phyloP scores from a whole-genome alignment of 306 rosid species.

The Fragaria ananassa region DNA sequence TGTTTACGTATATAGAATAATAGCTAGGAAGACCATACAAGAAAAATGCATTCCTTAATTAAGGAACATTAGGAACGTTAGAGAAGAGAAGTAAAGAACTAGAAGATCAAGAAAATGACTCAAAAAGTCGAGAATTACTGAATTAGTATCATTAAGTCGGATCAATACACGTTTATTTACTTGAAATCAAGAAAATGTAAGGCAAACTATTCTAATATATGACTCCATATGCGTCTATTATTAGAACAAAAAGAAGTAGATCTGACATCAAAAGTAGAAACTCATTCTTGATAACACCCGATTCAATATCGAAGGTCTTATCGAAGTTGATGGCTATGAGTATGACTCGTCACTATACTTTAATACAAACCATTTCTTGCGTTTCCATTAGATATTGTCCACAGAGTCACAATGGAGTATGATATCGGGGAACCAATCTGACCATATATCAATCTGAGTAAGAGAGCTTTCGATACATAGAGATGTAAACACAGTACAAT shows the following conservation, averaged over 20 bases:
- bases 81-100: background rate
- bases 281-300: background rate
- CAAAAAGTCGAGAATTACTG: background rate
- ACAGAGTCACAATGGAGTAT: slow-evolving; percentile 20
- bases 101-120: background rate
- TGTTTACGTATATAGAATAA: background rate
- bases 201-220: background rate
- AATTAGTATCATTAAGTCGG: too few species aligned
- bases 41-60: background rate
- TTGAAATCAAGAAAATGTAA: too few species aligned
- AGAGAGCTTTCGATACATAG: background rate
- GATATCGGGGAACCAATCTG: slow-evolving; percentile 19
- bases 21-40: background rate
- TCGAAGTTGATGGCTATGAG: background rate
- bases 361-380: background rate
- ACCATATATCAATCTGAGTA: background rate
- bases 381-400: slow-evolving; percentile 5
- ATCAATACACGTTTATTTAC: too few species aligned
- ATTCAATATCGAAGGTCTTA: background rate
- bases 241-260: background rate
- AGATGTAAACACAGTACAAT: background rate
- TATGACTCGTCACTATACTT: slow-evolving; percentile 22
- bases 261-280: background rate
- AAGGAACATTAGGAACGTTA: background rate
- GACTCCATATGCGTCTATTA: background rate